Evolutionary conservation across 2,329 filamentous ascomycete genomes (phyloP).

Genomic region (Colletotrichum sp.): DNA sequence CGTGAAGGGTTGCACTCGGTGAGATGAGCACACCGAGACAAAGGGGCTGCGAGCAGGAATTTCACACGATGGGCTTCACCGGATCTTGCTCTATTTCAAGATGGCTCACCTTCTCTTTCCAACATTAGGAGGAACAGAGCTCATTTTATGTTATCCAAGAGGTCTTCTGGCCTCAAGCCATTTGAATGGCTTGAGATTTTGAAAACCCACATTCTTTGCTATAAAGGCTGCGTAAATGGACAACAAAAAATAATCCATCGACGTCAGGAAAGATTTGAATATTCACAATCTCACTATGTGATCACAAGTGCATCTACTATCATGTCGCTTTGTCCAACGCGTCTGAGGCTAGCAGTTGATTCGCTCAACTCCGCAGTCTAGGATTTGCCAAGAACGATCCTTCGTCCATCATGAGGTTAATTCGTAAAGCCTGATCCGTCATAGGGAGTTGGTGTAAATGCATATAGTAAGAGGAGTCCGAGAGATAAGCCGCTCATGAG

Average conservation of each 20-base stretch:
- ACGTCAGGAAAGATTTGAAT: fast-evolving
- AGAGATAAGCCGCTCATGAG: background rate
- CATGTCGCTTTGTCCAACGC: background rate
- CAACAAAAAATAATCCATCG: background rate
- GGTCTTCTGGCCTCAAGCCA: background rate
- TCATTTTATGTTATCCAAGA: background rate
- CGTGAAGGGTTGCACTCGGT: background rate
- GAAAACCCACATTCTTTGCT: fast-evolving
- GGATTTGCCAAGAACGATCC: background rate
- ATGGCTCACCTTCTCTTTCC: background rate
- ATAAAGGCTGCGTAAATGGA: fast-evolving
- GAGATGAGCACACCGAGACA: background rate
- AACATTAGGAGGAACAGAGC: fast-evolving
- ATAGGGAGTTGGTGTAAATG: background rate
- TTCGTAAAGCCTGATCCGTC: background rate
- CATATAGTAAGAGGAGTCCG: background rate
- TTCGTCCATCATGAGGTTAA: background rate
- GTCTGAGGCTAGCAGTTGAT: background rate
- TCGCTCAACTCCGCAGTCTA: background rate
- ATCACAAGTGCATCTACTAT: background rate
- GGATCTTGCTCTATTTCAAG: background rate
- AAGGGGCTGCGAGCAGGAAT: background rate
- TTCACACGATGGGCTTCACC: background rate
- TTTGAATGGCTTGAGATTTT: fast-evolving
- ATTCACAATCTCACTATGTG: background rate